Base-by-base conservation (phyloP, 768 basidiomycete genomes). In the Lepiota subincarnata region DNA sequence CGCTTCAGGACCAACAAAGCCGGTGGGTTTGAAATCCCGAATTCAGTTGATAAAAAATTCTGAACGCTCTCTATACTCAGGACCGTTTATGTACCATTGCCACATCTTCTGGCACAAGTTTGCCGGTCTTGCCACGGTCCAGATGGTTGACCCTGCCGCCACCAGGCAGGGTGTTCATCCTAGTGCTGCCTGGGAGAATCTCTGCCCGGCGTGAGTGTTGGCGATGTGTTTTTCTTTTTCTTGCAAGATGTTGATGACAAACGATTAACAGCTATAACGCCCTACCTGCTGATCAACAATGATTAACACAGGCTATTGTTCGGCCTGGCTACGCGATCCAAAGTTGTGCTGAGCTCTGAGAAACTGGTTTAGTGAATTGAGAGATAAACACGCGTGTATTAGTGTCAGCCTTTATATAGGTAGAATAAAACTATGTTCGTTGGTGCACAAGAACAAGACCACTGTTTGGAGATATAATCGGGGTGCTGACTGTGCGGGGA, bases 41-140 rank as follows among this genome's bases (percentile, higher is more conserved):
- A 14, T 40, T 31, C 6, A 41, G 12, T 22, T 31, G 26, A 7
- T 3, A 8, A 3, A 24, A 13, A 16, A 19, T 14, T 36, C 24
- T 13, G 39, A n/a, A 54, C 6, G 16, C 6, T 34, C 13, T 20
- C 10, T 14, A 5, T 13, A 10, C 22, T 31, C 20, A 62, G 59
- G 61, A 3, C 59, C 59, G 1, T 62, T 59, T 57, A 46, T 62
- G 48, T 59, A 59, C 59, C 60, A 62, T 39, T 62, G 60, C 48
- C 61, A 62, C 55, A 56, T 56, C 34, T 59, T 50, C 55, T 55
- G 57, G 53, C 56, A 55, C 41, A 37, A 44, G 50, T 47, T 56
- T 12, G 59, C 59, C 37, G 59, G 59, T 37, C 56, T 60, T 18
- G 59, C 46, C 19, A 52, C 59, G 39, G 57, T 60, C 16, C 49